Conservation (phyloP, 129 eudicot species). For the Flaveria robusta region DNA sequence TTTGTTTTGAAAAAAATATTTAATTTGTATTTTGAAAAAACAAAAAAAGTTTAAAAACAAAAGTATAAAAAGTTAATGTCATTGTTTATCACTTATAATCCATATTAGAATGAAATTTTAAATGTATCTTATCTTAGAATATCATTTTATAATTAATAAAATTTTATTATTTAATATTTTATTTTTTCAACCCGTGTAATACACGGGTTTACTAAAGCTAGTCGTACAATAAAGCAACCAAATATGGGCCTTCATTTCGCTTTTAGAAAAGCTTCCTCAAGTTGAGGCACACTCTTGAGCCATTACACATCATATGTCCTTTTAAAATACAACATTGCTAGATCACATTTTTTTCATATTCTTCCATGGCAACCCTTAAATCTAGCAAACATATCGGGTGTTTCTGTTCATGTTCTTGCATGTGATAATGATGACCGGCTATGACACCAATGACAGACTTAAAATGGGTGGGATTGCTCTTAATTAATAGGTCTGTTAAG, state of each 20-base stretch:
- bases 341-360: slow-evolving; percentile 13
- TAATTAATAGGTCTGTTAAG: slow-evolving; percentile 55
- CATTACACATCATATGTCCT: slow-evolving; percentile 31
- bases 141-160: too few species aligned
- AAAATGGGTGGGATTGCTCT: slow-evolving; percentile 28
- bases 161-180: too few species aligned
- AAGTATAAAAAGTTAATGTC: too few species aligned
- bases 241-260: slow-evolving; percentile 13
- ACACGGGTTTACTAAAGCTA: too few species aligned
- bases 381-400: slow-evolving; percentile 63
- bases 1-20: too few species aligned
- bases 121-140: too few species aligned
- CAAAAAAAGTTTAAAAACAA: too few species aligned
- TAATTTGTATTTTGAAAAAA: too few species aligned
- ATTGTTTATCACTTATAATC: too few species aligned
- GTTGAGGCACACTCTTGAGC: slow-evolving; percentile 31
- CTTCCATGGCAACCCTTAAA: slow-evolving; percentile 34
- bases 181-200: too few species aligned
- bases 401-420: slow-evolving; percentile 42
- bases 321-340: slow-evolving; percentile 25
- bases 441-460: slow-evolving; percentile 54
- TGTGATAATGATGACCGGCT: slow-evolving; percentile 51
- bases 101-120: too few species aligned
- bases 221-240: slow-evolving; percentile 83
- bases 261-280: slow-evolving; percentile 5